A percentile compares a stretch with the other conserved stretches of the same genome.
Conservation (phyloP, 2,329 filamentous ascomycete species). For the Aspergillus unguis region DNA sequence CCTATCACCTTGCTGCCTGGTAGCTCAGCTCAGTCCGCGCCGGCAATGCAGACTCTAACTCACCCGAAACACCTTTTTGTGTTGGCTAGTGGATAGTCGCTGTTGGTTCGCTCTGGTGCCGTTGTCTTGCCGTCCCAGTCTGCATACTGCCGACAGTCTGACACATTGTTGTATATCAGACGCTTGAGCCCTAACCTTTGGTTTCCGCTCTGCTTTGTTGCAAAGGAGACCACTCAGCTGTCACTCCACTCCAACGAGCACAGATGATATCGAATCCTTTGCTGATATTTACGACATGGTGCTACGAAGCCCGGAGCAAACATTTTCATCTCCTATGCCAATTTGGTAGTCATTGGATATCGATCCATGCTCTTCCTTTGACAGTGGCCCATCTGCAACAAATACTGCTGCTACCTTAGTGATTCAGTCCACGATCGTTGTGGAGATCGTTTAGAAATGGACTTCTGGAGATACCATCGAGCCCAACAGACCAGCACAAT, state of each 20-base stretch:
- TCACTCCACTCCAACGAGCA: constrained; percentile 3
- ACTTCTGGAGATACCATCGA: too few species aligned
- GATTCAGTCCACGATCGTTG: not conserved
- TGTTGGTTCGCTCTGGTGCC: constrained; percentile 3
- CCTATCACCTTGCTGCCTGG: constrained; percentile 1
- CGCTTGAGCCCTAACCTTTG: constrained; percentile 4
- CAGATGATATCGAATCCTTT: constrained; percentile 2
- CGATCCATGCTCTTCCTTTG: too few species aligned
- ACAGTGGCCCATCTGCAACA: not conserved
- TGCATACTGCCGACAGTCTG: not conserved
- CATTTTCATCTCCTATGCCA: not conserved
- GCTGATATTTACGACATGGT: not conserved
- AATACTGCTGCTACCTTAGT: not conserved
- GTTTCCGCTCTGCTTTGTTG: not conserved
- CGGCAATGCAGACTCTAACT: not conserved
- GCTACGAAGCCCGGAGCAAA: not conserved
- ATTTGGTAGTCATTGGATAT: not conserved
- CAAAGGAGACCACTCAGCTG: not conserved
- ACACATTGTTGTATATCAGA: constrained; percentile 7
- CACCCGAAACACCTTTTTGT: not conserved
- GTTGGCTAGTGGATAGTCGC: not conserved
- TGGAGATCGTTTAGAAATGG: too few species aligned
- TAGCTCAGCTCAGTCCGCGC: not conserved
- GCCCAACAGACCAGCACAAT: too few species aligned
- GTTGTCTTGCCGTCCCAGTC: not conserved